Percentiles rank a stretch among this genome's conserved stretches.
Conservation (phyloP, 202 grass and related monocot genomes). For the Carex sylvatica region DNA sequence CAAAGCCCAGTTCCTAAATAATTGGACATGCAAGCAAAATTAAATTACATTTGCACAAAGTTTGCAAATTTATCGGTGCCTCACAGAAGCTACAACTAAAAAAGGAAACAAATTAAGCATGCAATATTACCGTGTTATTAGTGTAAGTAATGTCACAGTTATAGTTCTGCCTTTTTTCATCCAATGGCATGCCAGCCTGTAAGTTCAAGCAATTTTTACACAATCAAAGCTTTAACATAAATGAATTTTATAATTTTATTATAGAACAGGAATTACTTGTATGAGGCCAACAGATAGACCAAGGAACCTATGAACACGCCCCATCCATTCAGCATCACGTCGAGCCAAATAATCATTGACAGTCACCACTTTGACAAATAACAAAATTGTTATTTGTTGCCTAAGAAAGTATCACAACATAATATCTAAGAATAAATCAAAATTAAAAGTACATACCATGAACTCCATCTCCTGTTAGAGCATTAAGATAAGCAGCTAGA, state of each 20-base stretch:
- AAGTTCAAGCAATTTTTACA: slow-evolving; percentile 34
- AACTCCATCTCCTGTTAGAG: slow-evolving; percentile 78
- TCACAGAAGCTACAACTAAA: neutral
- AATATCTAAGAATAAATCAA: neutral
- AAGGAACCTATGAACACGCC: slow-evolving; percentile 87
- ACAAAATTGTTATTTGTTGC: slow-evolving; percentile 18
- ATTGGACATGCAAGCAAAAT: neutral
- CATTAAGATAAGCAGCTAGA: slow-evolving; percentile 81
- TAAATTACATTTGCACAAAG: neutral
- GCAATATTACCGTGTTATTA: slow-evolving; percentile 72
- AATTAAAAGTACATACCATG: slow-evolving; percentile 52
- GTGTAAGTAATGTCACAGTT: slow-evolving; percentile 89
- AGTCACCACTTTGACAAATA: slow-evolving; percentile 73
- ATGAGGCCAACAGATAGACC: slow-evolving; percentile 86
- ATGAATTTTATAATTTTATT: slow-evolving; percentile 20
- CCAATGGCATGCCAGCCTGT: slow-evolving; percentile 56
- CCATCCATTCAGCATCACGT: slow-evolving; percentile 99
- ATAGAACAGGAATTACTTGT: slow-evolving; percentile 53
- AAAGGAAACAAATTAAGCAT: neutral
- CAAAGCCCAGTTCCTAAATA: slow-evolving; percentile 90
- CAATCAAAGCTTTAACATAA: slow-evolving; percentile 23
- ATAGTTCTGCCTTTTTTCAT: slow-evolving; percentile 84
- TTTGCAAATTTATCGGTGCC: neutral
- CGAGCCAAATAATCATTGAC: slow-evolving; percentile 98
- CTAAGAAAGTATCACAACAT: slow-evolving; percentile 10